phyloP scores from a whole-genome alignment of 768 basidiomycete species.

The Kondoa subrosea region DNA sequence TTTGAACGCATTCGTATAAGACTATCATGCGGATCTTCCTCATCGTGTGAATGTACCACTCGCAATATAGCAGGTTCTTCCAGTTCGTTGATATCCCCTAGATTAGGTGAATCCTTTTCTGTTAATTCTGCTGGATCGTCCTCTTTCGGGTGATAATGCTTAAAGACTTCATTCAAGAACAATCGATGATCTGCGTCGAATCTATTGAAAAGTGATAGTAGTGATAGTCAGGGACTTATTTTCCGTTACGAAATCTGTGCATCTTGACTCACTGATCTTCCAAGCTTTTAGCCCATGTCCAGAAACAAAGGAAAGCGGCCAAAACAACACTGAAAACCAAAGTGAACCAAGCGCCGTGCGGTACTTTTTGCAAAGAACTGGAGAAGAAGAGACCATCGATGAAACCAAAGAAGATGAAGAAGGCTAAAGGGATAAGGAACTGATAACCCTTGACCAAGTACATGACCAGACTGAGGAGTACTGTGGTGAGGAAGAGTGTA shows the following conservation, averaged over 20 bases:
- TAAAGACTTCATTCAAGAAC: conserved; percentile 1
- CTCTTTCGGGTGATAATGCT: background rate
- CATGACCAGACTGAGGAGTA: conserved; percentile 45
- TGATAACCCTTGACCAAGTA: conserved; percentile 42
- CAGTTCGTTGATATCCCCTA: background rate
- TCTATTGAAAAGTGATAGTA: background rate
- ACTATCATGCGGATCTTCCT: background rate
- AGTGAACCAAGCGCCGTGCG: conserved; percentile 52
- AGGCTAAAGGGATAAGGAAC: conserved; percentile 36
- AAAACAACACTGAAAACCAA: conserved; percentile 31
- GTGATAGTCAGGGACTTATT: too few species aligned
- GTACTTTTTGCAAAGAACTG: conserved; percentile 35
- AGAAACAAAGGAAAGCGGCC: conserved; percentile 44
- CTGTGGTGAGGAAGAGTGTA: conserved; percentile 48
- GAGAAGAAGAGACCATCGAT: conserved; percentile 52
- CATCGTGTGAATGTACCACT: background rate
- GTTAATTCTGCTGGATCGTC: background rate
- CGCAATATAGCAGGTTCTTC: background rate
- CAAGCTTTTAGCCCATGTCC: conserved; percentile 45
- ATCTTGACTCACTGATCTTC: conserved; percentile 2
- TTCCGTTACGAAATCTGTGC: background rate
- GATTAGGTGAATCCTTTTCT: background rate
- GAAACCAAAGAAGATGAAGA: conserved; percentile 46
- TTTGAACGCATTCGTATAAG: background rate
- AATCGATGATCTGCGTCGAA: conserved; percentile 2